Base-by-base conservation (phyloP, 208 protist genomes). In the Leishmania arabica region DNA sequence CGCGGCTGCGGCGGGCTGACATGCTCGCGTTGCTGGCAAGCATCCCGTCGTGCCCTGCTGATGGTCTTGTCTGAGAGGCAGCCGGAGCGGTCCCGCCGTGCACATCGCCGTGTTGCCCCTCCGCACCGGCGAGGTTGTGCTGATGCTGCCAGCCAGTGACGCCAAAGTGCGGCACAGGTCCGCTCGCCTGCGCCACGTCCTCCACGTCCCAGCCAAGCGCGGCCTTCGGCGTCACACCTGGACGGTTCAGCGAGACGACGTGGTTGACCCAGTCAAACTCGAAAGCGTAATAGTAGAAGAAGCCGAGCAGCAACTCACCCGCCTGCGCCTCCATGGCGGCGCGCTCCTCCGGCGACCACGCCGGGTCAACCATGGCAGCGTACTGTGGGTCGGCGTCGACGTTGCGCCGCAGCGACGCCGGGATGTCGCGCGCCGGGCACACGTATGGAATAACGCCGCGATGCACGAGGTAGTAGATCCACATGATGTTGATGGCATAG, bases 401-500 rank as follows among this genome's bases (percentile, higher is more conserved):
- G 65, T 84, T 80, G 54, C 82, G 74, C 37, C 80, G 80, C 69
- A 97, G 84, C 42, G 91, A 89, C 11, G 88, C 90, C 0, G 92
- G 88, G 34, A 98, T 91, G 65, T 92, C 88, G 34, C 79, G 80
- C 7, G 91, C 78, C 13, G 95, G 95, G 79, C 96, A 92, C 19
- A 97, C 91, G 78, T 95, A 97, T 21, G 88, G 86, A 15, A 98
- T 87, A 31, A 92, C 62, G 49, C 86, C 77, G 34, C 90, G 87
- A 69, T 96, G 92, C 37, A 98, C 89, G n/a, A 98, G 90, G 79
- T 92, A 98, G 80, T 97, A 98, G 54, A 98, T 95, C 92, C 93
- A 98, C 91, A 98, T 89, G 27, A 98, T 96, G 81, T 96, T 96
- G 58, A 98, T 89, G 19, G 95, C 93, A 82, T 98, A 98, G 82